A percentile compares a stretch with the other conserved stretches of the same genome.
These are phyloP conservation scores for Saururus chinensis DNA, from an alignment of 164 flowering plant genomes.

Conservation along the genomic window DNA sequence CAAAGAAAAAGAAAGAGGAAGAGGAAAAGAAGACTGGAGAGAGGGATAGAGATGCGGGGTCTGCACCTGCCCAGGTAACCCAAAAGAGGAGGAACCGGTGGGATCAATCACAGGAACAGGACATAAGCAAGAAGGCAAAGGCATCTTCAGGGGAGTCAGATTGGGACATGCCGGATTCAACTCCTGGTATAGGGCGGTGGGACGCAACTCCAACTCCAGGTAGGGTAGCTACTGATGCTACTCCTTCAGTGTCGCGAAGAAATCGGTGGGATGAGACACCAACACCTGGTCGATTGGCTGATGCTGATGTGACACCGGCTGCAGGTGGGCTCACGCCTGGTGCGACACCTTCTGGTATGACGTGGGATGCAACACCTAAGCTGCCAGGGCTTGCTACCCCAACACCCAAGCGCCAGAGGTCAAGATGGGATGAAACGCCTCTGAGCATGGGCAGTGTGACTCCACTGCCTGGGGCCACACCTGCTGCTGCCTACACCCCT, in stretches of 20 bases:
- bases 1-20: conserved; percentile 81
- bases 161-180: conserved; percentile 91
- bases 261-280: conserved; percentile 99
- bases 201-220: conserved; percentile 98
- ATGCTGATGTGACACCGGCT: conserved; percentile 84
- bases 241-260: conserved; percentile 54
- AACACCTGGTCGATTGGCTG: conserved; percentile 83
- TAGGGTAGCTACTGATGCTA: conserved; percentile 62
- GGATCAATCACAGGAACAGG: conserved; percentile 68
- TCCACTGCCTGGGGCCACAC: conserved; percentile 77
- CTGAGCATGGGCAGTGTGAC: conserved; percentile 93
- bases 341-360: conserved; percentile 92
- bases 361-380: conserved; percentile 99
- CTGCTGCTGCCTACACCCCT: conserved; percentile 72
- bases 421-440: conserved; percentile 99
- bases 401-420: conserved; percentile 89
- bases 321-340: conserved; percentile 90
- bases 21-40: conserved; percentile 47
- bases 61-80: conserved; percentile 18
- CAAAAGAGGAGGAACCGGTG: conserved; percentile 87
- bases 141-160: conserved; percentile 37
- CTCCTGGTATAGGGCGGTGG: conserved; percentile 91
- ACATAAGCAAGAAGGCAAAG: conserved; percentile 56
- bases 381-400: conserved; percentile 84
- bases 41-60: conserved; percentile 16